Evolutionary conservation across 2,329 filamentous ascomycete genomes (phyloP).

Genomic region (Xylaria digitata): DNA sequence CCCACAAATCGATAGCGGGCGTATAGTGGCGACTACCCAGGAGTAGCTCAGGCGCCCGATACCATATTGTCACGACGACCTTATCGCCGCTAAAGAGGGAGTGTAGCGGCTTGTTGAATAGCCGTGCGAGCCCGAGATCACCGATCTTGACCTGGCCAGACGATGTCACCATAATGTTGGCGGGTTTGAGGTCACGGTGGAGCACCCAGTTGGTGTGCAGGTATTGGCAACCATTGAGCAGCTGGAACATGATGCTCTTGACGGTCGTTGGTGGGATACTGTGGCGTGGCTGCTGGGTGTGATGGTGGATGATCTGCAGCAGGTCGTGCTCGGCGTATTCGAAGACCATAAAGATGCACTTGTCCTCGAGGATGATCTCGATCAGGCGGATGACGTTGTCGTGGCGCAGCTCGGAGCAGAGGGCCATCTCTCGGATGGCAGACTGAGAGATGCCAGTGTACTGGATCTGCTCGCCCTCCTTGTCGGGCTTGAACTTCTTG

Average conservation of each 20-base stretch:
- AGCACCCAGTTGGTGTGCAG: slow-evolving; percentile 97
- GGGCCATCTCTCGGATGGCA: slow-evolving; percentile 95
- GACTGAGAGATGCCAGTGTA: slow-evolving; percentile 99
- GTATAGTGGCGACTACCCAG: slow-evolving; percentile 96
- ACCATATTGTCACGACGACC: slow-evolving; percentile 99
- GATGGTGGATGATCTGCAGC: slow-evolving; percentile 97
- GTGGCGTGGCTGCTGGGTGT: slow-evolving; percentile 87
- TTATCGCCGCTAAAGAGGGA: slow-evolving; percentile 95
- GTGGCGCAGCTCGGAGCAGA: slow-evolving; percentile 92
- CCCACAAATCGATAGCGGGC: slow-evolving; percentile 96
- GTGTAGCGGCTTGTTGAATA: slow-evolving; percentile 94
- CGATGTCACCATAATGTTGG: slow-evolving; percentile 98
- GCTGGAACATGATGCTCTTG: slow-evolving; percentile 94
- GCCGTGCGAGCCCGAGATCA: slow-evolving; percentile 88
- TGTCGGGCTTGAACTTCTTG: slow-evolving; percentile 99
- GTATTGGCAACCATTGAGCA: slow-evolving; percentile 94
- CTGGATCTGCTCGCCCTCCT: slow-evolving; percentile 92
- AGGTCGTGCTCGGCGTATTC: slow-evolving; percentile 98
- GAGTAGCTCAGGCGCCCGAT: slow-evolving; percentile 92
- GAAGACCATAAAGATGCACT: slow-evolving; percentile 99
- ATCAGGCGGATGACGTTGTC: slow-evolving; percentile 89
- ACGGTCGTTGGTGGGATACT: slow-evolving; percentile 89
- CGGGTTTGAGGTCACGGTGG: slow-evolving; percentile 95
- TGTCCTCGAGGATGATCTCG: slow-evolving; percentile 97
- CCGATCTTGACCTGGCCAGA: slow-evolving; percentile 92